Percentiles rank a stretch among this genome's conserved stretches.
Evolutionary conservation across 768 basidiomycete genomes (phyloP).

Genomic region (Suillus plorans): DNA sequence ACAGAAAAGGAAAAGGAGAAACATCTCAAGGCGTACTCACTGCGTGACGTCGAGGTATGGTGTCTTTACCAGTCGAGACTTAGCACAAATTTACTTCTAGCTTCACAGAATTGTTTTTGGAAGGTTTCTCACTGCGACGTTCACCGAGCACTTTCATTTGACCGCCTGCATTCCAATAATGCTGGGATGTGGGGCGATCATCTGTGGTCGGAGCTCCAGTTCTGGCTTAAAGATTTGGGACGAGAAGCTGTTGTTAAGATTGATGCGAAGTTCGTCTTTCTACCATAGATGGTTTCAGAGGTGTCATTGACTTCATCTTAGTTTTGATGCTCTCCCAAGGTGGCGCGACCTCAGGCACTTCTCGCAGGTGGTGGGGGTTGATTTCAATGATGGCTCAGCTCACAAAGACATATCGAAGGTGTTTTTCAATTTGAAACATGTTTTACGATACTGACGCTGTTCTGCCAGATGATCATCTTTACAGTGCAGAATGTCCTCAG

Average conservation of each 20-base stretch:
- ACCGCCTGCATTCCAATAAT: not conserved
- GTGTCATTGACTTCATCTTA: not conserved
- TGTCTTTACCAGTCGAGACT: not conserved
- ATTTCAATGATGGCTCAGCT: not conserved
- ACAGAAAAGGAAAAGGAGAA: not conserved
- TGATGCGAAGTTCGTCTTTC: not conserved
- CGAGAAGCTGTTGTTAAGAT: not conserved
- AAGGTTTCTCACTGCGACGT: not conserved
- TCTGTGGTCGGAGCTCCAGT: not conserved
- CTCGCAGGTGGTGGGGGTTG: not conserved
- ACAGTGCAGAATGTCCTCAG: not conserved
- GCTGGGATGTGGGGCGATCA: not conserved
- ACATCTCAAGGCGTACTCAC: not conserved
- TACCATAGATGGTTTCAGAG: not conserved
- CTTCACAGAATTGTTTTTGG: not conserved
- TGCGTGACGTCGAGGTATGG: not conserved
- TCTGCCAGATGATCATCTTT: not conserved
- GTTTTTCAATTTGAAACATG: not conserved
- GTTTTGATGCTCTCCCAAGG: not conserved
- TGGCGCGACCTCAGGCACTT: not conserved
- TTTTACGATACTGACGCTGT: not conserved
- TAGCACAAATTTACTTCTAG: not conserved
- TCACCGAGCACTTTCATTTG: not conserved
- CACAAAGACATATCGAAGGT: not conserved
- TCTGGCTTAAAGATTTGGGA: not conserved